Percentiles rank a stretch among this genome's conserved stretches.
Evolutionary conservation across 164 flowering plant species (phyloP).

Genomic region (Platanus orientalis): DNA sequence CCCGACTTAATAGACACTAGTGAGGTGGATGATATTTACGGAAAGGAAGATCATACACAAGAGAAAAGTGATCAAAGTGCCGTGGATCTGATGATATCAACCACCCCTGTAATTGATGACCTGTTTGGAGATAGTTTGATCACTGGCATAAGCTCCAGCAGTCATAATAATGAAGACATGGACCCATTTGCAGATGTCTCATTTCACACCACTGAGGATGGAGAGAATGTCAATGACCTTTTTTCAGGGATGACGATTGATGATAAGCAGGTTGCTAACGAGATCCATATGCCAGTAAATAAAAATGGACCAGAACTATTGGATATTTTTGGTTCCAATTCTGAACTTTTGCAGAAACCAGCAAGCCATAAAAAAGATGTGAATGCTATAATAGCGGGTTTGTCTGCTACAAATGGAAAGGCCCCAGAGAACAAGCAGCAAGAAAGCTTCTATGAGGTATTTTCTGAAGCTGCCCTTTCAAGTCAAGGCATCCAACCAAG

Average conservation of each 20-base stretch:
- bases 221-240: too few species aligned
- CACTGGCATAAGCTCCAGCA: conserved; percentile 23
- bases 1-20: conserved; percentile 86
- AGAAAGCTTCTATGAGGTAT: conserved; percentile 18
- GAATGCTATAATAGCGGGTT: conserved; percentile 52
- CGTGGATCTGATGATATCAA: conserved; percentile 16
- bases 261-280: too few species aligned
- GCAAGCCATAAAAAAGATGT: conserved; percentile 27
- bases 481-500: conserved; percentile 19
- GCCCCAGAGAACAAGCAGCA: conserved; percentile 29
- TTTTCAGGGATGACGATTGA: too few species aligned
- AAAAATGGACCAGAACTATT: too few species aligned
- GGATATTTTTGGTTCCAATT: too few species aligned
- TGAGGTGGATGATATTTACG: conserved; percentile 36
- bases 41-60: conserved; percentile 22
- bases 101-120: conserved; percentile 63
- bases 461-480: conserved; percentile 30
- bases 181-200: too few species aligned
- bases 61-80: conserved; percentile 24
- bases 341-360: conserved; percentile 28
- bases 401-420: conserved; percentile 43
- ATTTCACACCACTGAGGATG: too few species aligned
- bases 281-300: too few species aligned
- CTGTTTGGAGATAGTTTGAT: conserved; percentile 57
- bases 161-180: conserved; percentile 48